These are phyloP conservation scores for Gryganskiella cystojenkinii DNA, from an alignment of 192 early-diverging fungal species.

Conservation along the genomic window DNA sequence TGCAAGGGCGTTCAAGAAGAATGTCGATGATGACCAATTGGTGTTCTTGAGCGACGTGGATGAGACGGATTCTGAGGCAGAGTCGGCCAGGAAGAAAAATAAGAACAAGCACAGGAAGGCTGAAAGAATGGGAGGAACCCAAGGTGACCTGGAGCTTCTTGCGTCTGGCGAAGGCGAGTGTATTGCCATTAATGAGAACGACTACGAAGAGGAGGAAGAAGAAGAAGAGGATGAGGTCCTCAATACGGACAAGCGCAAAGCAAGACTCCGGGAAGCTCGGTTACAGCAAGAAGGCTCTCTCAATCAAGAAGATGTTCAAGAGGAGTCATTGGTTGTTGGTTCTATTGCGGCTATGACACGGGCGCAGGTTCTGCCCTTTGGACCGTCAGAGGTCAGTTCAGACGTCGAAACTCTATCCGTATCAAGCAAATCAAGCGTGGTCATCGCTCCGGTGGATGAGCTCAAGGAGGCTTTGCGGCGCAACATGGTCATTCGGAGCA, in stretches of 20 bases:
- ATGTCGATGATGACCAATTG: constrained; percentile 34
- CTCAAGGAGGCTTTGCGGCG: constrained; percentile 27
- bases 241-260: constrained; percentile 30
- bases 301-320: background rate
- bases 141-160: constrained; percentile 1
- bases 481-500: constrained; percentile 30
- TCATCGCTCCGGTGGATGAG: constrained; percentile 18
- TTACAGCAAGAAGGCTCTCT: background rate
- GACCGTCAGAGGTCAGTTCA: background rate
- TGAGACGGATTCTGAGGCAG: constrained; percentile 28
- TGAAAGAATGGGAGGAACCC: background rate
- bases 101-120: constrained; percentile 1
- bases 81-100: background rate
- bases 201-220: constrained; percentile 4
- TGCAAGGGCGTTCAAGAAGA: constrained; percentile 37
- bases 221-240: constrained; percentile 24
- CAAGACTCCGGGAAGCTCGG: constrained; percentile 11
- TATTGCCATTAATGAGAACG: background rate
- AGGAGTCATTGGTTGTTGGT: background rate
- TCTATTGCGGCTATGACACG: background rate
- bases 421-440: background rate
- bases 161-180: background rate
- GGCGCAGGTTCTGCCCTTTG: constrained; percentile 27
- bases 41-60: constrained; percentile 47
- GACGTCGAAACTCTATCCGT: background rate